A percentile compares a stretch with the other conserved stretches of the same genome.
phyloP scores from a whole-genome alignment of 2,329 filamentous ascomycete species.

The Alternaria incomplexa region DNA sequence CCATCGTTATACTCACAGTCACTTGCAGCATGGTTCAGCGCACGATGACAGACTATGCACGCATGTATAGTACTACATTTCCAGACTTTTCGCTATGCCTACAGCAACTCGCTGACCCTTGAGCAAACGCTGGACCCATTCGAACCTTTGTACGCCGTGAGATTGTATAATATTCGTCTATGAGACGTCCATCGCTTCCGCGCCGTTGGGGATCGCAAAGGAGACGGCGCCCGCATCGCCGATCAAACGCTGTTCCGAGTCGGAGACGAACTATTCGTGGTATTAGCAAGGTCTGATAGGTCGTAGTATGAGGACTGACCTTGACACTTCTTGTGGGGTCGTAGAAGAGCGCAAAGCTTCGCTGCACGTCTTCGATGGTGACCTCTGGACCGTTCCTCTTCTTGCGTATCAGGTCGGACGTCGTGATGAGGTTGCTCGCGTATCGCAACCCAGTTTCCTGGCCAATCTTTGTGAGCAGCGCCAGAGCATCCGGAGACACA shows the following conservation, averaged over 20 bases:
- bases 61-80: constrained; percentile 1
- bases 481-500: constrained; percentile 84
- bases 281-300: constrained; percentile 20
- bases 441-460: constrained; percentile 91
- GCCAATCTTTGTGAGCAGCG: constrained; percentile 93
- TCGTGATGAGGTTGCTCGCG: constrained; percentile 97
- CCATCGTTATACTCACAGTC: not conserved
- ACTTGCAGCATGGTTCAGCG: not conserved
- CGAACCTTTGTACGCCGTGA: constrained; percentile 30
- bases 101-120: not conserved
- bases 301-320: constrained; percentile 31
- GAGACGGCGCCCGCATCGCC: constrained; percentile 82
- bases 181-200: constrained; percentile 73
- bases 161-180: constrained; percentile 38
- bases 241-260: constrained; percentile 92
- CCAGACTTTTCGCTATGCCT: constrained; percentile 7
- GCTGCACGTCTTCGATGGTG: constrained; percentile 84
- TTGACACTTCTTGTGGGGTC: constrained; percentile 86
- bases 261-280: constrained; percentile 70
- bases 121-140: constrained; percentile 29
- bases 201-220: constrained; percentile 63
- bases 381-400: constrained; percentile 89
- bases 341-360: constrained; percentile 93
- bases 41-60: not conserved
- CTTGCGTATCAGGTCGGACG: constrained; percentile 82